Evolutionary conservation across 306 rosid species (phyloP), one percentile per base, ranked within the genome.

Genomic region (Acmispon strigosus): DNA sequence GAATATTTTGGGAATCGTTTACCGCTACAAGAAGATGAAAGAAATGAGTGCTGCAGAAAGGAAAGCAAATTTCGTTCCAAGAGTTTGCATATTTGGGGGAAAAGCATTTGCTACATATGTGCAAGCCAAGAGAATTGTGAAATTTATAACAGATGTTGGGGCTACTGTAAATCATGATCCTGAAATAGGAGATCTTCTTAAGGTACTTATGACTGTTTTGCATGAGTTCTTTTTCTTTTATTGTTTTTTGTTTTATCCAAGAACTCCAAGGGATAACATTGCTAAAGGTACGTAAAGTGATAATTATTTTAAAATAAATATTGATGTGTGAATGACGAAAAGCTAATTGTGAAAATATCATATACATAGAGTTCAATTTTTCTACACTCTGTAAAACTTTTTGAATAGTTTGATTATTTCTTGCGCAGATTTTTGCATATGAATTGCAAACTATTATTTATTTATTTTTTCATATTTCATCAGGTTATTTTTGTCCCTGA

Each of bases 101-200:
- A 94, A 94, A 73, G 99, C 99, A 52, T 94, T 94, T 77, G 69
- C 99, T 36, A 94, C 99, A 3, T 94, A 94, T 70, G 83, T 87
- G 57, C 99, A 94, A 74, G 99, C 99, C 76, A 94, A 91, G 87
- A 94, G 97, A 86, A 94, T 94, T 62, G 99, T 94, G 80, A 94
- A 94, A 80, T 91, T 94, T 48, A 91, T 94, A 73, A 87, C 97
- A 65, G 99, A 94, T 81, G 99, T 94, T 19, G 99, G 89, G 12
- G 83, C 89, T 37, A 91, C 89, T 8, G 77, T 94, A 50, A 94
- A 91, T 75, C 88, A 79, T 76, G 99, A 94, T 84, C 92, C 99
- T 52, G 96, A 90, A 67, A 91, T 94, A 59, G 97, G 97, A 78
- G 97, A 94, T 81, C 84, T 94, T 27, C 87, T 94, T 14, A 94